Base-by-base conservation (phyloP, 1,284 basidiomycete species). In the Vanrija humicola region DNA sequence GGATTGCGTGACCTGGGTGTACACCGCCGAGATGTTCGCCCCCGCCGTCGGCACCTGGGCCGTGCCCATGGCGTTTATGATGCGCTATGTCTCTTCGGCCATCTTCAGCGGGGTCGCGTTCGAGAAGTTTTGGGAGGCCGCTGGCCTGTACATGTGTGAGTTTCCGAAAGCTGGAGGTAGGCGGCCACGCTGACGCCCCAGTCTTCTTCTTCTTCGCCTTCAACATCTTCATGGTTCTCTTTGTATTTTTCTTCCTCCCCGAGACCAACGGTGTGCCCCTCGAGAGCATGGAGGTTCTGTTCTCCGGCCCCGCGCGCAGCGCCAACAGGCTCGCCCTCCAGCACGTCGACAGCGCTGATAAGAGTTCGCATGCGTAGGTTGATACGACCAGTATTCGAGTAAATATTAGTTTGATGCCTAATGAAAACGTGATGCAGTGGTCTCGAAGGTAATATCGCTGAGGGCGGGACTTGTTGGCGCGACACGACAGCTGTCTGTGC, bases 131-230 rank as follows among this genome's bases (percentile, higher is more conserved):
- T 8, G 10, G 9, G 34, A 34, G 34, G 12, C 9, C 4, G 9
- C 12, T 12, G 34, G 34, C 34, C 4, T 15, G 34, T 12, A 34
- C 34, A 34, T 34, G 9, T 34, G 34, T 34, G 14, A 34, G 34
- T 34, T 34, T 8, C 1, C 4, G 5, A 5, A 14, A 8, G 34
- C 9, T 12, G 34, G 34, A 12, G 5, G 34, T 15, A 28, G 28
- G 9, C 34, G 10, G 12, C 12, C 34, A 5, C 12, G 10, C 34
- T 34, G 34, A 34, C 34, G 14, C 12, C 34, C 34, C 34, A 34
- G 73, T 73, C 26, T 77, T 72, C 63, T 58, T 76, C 54, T 70
- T 77, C 67, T 72, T 77, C 46, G 74, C 71, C 0, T 67, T 76
- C 59, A 71, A 69, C 63, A 23, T 73, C 51, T 3, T 70, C 18